Evolutionary conservation across 2,329 filamentous ascomycete species (phyloP), one percentile per base, ranked within the genome.

Genomic region (Fusarium sterilihyphosum): DNA sequence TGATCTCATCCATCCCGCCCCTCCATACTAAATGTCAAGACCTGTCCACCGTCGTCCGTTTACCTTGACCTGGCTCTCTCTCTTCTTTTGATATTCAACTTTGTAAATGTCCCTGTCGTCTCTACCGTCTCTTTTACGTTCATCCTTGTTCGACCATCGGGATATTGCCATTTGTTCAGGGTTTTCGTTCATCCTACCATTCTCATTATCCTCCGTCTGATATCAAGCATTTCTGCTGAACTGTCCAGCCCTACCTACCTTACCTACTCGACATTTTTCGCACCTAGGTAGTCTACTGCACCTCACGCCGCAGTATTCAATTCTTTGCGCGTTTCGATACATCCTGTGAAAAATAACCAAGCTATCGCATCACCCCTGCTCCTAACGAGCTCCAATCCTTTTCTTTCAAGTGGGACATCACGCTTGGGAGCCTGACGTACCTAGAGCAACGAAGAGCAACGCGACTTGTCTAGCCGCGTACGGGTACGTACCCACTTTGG

Each of bases 371-470:
- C 61, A 26, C 41, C 67, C 70, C 56, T 70, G 60, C 56, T 65
- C 53, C 24, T 61, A 47, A 59, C 60, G 31, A 65, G 53, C 52
- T 74, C 74, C 76, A 78, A 78, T 78, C 77, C 75, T 74, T 74
- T 73, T 60, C 65, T 52, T 50, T 53, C 60, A 46, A 62, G 78
- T 80, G 78, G 78, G 76, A 79, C 78, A 75, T 75, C 66, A 75
- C 77, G 73, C 76, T 70, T 72, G 65, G 58, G 73, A 70, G 65
- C 73, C 76, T 80, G 75, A 79, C 79, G 78, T 74, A 73, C 71
- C 71, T 74, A 73, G 69, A 78, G 80, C 80, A 81, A 81, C 71
- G 71, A 71, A 72, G 68, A 78, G 80, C 80, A 81, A 81, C 71
- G 73, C 73, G 78, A 79, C 78, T 74, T 61, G 62, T 59, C 68